These are phyloP conservation scores for Petunia hybrid DNA, from an alignment of 305 asterid genomes.

Conservation along the genomic window DNA sequence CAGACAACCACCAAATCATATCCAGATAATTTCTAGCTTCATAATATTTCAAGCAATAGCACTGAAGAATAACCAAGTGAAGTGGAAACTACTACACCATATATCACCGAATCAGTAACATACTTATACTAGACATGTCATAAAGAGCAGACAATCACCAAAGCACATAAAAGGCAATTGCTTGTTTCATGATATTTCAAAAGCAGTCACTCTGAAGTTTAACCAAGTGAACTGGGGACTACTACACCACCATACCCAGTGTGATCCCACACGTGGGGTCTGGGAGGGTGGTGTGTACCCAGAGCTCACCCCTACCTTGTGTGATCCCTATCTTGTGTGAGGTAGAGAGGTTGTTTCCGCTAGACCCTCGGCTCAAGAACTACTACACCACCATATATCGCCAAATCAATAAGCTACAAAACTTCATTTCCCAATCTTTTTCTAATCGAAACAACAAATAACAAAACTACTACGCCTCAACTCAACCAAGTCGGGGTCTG, in stretches of 20 bases:
- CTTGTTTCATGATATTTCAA: constrained; percentile 23
- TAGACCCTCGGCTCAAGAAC: no score
- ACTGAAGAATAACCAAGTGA: not conserved
- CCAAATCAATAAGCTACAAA: not conserved
- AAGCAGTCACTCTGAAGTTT: not conserved
- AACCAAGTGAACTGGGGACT: not conserved
- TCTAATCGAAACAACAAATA: constrained; percentile 12
- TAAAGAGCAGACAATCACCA: no score
- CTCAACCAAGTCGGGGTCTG: no score
- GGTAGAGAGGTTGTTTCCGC: no score
- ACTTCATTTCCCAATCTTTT: not conserved
- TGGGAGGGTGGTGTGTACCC: no score
- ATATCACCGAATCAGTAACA: no score
- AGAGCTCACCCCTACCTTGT: no score
- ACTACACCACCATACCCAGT: not conserved
- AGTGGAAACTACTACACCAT: not conserved
- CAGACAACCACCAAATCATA: no score
- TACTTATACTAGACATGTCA: no score
- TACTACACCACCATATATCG: constrained; percentile 4
- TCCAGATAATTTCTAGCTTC: not conserved
- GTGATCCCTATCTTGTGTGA: no score
- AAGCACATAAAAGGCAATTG: not conserved
- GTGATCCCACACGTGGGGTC: no score
- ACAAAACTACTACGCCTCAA: no score
- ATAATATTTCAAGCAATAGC: constrained; percentile 9